Evolutionary conservation across 2,329 filamentous ascomycete genomes (phyloP).

Genomic region (Alternaria brassicae): DNA sequence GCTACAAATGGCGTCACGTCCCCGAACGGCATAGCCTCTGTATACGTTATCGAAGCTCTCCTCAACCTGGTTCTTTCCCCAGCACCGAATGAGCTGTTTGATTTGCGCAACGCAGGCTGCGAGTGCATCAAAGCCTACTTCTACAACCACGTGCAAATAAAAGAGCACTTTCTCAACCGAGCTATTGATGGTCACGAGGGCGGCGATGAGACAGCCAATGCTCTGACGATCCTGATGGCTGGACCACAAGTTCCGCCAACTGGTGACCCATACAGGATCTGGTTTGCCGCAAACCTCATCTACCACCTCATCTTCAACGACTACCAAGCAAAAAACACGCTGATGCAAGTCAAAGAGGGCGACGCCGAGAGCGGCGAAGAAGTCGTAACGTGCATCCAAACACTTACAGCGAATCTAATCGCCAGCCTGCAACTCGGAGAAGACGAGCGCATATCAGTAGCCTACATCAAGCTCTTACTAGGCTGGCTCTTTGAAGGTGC

Average conservation of each 20-base stretch:
- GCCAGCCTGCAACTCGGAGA: conserved; percentile 76
- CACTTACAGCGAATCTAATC: conserved; percentile 84
- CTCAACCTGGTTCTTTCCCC: conserved; percentile 80
- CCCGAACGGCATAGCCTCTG: conserved; percentile 63
- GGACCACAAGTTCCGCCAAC: conserved; percentile 67
- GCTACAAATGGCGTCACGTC: conserved; percentile 51
- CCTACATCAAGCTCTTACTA: conserved; percentile 86
- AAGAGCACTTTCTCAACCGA: conserved; percentile 82
- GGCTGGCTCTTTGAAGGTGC: conserved; percentile 93
- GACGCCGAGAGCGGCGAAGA: conserved; percentile 90
- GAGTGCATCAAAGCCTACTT: conserved; percentile 95
- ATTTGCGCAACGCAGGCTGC: conserved; percentile 83
- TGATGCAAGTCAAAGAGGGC: conserved; percentile 86
- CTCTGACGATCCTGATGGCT: conserved; percentile 80
- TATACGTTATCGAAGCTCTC: conserved; percentile 93
- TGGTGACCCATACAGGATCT: conserved; percentile 83
- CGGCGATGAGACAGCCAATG: conserved; percentile 86
- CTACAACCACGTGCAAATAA: conserved; percentile 78
- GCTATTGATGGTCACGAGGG: conserved; percentile 87
- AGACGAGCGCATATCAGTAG: conserved; percentile 80
- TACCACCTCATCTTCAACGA: conserved; percentile 87
- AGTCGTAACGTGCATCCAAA: conserved; percentile 92
- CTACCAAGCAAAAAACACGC: conserved; percentile 75
- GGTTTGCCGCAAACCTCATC: conserved; percentile 87
- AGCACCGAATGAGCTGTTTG: conserved; percentile 71